Conservation (phyloP, 345 rosid genomes). For the Populus ilicifolia region DNA sequence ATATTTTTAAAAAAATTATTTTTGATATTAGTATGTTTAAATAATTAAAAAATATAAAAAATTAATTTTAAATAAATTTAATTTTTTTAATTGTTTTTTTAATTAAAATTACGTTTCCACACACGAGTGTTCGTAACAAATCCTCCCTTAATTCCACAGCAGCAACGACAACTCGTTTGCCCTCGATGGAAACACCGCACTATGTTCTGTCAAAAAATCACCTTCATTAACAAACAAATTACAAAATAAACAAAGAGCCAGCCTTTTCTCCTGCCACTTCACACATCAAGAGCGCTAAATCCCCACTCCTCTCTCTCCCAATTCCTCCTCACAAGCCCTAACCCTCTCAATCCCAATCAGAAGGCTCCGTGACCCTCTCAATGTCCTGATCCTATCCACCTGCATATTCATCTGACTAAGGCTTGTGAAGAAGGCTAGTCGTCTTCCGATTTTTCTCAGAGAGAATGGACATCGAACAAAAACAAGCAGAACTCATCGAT, state of each 20-base stretch:
- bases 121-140: too few relatives aligned
- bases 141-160: too few relatives aligned
- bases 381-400: background rate
- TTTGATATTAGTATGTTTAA: too few relatives aligned
- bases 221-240: too few relatives aligned
- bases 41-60: too few relatives aligned
- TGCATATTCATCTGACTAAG: background rate
- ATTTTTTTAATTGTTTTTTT: too few relatives aligned
- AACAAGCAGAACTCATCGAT: conserved; percentile 69
- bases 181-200: too few relatives aligned
- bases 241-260: background rate
- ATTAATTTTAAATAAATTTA: too few relatives aligned
- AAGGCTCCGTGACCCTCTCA: background rate
- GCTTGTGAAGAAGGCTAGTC: background rate
- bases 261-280: background rate
- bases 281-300: background rate
- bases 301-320: background rate
- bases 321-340: background rate
- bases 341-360: background rate
- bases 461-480: conserved; percentile 81
- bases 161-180: too few relatives aligned
- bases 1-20: too few relatives aligned
- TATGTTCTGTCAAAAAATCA: too few relatives aligned
- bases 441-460: background rate
- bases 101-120: too few relatives aligned